These are phyloP conservation scores for Curvularia hawaiiensis DNA, from an alignment of 2,329 filamentous ascomycete species.

Conservation along the genomic window DNA sequence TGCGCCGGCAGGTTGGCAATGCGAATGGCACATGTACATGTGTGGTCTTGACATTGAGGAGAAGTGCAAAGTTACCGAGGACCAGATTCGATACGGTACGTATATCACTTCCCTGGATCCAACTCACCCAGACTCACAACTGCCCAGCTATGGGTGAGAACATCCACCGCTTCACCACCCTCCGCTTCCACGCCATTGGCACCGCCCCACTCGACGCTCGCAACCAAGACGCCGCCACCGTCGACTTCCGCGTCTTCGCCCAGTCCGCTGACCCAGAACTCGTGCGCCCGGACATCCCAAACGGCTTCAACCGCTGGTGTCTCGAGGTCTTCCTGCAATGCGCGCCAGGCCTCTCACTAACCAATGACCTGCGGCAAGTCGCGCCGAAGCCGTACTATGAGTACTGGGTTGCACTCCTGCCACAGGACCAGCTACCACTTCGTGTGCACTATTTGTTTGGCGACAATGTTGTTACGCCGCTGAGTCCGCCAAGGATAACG, in stretches of 20 bases:
- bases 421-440: constrained; percentile 27
- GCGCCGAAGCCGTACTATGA: constrained; percentile 35
- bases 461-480: constrained; percentile 10
- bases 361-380: constrained; percentile 30
- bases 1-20: constrained; percentile 36
- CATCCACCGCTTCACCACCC: constrained; percentile 23
- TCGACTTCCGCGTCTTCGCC: constrained; percentile 43
- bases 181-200: constrained; percentile 41
- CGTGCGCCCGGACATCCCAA: constrained; percentile 29
- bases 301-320: constrained; percentile 35
- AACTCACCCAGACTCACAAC: too few relatives aligned
- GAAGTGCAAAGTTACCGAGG: constrained; percentile 31
- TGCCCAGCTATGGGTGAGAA: constrained; percentile 31
- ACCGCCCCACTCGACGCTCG: constrained; percentile 30
- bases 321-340: constrained; percentile 45
- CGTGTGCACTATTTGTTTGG: constrained; percentile 26
- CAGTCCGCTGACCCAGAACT: constrained; percentile 29
- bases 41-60: constrained; percentile 38
- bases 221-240: constrained; percentile 45
- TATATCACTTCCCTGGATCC: background rate
- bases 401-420: constrained; percentile 34
- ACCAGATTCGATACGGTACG: constrained; percentile 27
- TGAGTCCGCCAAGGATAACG: constrained; percentile 23
- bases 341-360: constrained; percentile 49
- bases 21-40: constrained; percentile 33